A percentile compares a stretch with the other conserved stretches of the same genome.
Evolutionary conservation across 352 stramenopile genomes (phyloP).

Genomic region (Phytophthora lateralis): DNA sequence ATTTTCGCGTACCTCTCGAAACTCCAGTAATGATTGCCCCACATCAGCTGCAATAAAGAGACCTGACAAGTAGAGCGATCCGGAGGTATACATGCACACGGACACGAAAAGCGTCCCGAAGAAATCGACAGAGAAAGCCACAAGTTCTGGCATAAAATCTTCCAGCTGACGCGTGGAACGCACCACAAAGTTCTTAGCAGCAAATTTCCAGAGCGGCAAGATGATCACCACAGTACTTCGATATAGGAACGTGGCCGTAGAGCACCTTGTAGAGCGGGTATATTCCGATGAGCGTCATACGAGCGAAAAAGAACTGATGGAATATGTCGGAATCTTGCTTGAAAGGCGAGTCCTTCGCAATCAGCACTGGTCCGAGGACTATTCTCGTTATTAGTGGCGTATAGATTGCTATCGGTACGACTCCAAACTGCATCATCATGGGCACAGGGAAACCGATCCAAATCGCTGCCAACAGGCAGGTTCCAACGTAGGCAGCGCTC

Average conservation of each 20-base stretch:
- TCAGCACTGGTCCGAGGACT: conserved; percentile 7
- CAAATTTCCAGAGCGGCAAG: neutral
- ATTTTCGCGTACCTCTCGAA: too few relatives aligned
- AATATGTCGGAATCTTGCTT: neutral
- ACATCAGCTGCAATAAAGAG: too few relatives aligned
- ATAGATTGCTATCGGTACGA: conserved; percentile 3
- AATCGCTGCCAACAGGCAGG: too few relatives aligned
- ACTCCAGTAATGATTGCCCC: too few relatives aligned
- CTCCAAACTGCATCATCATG: too few relatives aligned
- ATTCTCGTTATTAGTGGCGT: conserved; percentile 5
- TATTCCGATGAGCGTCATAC: conserved; percentile 3
- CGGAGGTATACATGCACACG: too few relatives aligned
- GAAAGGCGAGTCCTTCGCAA: conserved; percentile 8
- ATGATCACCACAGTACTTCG: neutral
- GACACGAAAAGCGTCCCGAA: conserved; percentile 15
- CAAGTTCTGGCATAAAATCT: conserved; percentile 1
- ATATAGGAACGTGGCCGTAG: conserved; percentile 6
- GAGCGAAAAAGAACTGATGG: neutral
- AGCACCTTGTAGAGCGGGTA: conserved; percentile 13
- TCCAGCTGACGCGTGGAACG: neutral
- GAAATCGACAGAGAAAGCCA: conserved; percentile 11
- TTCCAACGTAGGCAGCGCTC: too few relatives aligned
- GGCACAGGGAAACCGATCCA: too few relatives aligned
- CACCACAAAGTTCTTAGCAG: neutral
- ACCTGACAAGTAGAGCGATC: too few relatives aligned